Conservation (phyloP, 306 rosid species). For the Sicyos baderoa region DNA sequence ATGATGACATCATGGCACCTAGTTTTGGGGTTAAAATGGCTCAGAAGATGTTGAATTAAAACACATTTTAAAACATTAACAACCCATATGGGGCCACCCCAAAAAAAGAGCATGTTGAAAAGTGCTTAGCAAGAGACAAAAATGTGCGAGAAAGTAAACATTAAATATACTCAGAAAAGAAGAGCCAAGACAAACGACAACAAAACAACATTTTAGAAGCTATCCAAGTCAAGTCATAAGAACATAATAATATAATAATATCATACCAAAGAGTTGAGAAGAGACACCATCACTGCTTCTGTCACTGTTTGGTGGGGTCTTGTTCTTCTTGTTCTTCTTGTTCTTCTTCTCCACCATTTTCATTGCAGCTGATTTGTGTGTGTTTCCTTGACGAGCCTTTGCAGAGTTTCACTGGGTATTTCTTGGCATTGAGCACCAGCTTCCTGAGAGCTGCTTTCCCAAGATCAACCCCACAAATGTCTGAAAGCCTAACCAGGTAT, state of each 20-base stretch:
- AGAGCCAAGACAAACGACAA: constrained; percentile 8
- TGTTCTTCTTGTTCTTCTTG: no score
- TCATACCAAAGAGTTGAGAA: neutral
- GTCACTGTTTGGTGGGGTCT: neutral
- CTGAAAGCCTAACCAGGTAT: constrained; percentile 20
- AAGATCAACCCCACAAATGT: constrained; percentile 21
- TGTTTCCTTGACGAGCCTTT: constrained; percentile 26
- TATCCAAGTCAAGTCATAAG: constrained; percentile 14
- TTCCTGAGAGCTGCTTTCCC: constrained; percentile 16
- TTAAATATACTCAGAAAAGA: no score
- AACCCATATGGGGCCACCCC: no score
- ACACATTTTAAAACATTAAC: no score
- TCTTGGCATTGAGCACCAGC: constrained; percentile 20
- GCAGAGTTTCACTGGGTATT: constrained; percentile 24
- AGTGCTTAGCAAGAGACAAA: no score
- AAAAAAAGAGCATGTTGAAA: no score
- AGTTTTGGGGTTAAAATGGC: no score
- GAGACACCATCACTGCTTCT: constrained; percentile 10
- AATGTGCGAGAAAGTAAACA: no score
- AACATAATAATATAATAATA: neutral
- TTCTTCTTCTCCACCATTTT: neutral
- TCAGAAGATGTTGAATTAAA: no score
- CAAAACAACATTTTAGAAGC: constrained; percentile 9
- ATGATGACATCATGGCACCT: no score
- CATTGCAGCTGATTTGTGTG: constrained; percentile 14